Evolutionary conservation across 2,329 filamentous ascomycete species (phyloP).

Genomic region (Exophiala bonariae): DNA sequence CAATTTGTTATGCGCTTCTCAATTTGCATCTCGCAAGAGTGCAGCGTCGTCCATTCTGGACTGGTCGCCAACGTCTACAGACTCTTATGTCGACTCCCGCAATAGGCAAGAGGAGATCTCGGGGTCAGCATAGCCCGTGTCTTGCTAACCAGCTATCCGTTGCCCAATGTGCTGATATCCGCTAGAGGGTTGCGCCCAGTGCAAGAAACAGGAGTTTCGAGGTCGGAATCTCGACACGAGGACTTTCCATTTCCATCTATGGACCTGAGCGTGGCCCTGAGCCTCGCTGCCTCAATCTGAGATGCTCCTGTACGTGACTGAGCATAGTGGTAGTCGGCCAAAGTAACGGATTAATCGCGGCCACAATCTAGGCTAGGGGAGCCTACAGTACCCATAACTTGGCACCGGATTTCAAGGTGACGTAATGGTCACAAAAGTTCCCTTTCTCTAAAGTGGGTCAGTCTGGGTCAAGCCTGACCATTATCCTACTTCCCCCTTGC

Average conservation of each 20-base stretch:
- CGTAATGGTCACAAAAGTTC: constrained; percentile 2
- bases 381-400: constrained; percentile 5
- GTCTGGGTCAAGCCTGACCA: background rate
- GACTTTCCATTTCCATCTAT: constrained; percentile 5
- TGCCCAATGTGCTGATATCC: no score
- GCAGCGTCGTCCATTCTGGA: no score
- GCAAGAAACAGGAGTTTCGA: constrained; percentile 2
- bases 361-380: constrained; percentile 3
- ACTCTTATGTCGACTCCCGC: no score
- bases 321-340: constrained; percentile 2
- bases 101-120: no score
- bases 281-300: constrained; percentile 1
- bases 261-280: constrained; percentile 1
- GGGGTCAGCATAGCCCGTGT: no score
- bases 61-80: no score
- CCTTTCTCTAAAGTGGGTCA: background rate
- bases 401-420: background rate
- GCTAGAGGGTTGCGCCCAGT: no score
- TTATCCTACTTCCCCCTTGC: no score
- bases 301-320: constrained; percentile 3
- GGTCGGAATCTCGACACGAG: constrained; percentile 4
- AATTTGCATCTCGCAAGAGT: no score
- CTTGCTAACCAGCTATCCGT: no score
- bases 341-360: background rate
- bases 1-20: no score